These are phyloP conservation scores for Prunus salicina DNA, from an alignment of 306 rosid genomes.

Conservation along the genomic window DNA sequence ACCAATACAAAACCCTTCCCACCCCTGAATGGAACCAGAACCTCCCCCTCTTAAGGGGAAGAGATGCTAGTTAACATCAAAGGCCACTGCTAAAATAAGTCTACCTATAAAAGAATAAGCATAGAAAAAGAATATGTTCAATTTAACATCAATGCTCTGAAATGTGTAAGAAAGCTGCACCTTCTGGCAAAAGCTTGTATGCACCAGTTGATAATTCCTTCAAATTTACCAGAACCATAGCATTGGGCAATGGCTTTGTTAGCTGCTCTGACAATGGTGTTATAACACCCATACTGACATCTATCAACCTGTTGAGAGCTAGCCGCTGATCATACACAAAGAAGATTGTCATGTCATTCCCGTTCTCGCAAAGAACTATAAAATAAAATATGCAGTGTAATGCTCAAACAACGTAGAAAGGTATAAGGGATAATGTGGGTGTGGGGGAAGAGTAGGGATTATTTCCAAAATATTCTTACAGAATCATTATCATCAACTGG, in stretches of 20 bases:
- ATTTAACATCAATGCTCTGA: background rate
- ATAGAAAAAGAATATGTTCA: background rate
- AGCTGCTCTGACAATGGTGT: slow-evolving; percentile 93
- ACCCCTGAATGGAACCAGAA: background rate
- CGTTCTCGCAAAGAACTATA: slow-evolving; percentile 1
- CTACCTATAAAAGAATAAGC: background rate
- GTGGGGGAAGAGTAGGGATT: slow-evolving; percentile 7
- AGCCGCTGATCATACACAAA: slow-evolving; percentile 60
- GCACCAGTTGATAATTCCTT: slow-evolving; percentile 88
- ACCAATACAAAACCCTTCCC: background rate
- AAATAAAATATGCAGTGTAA: background rate
- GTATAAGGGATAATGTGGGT: background rate
- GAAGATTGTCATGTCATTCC: slow-evolving; percentile 17
- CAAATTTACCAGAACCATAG: slow-evolving; percentile 83
- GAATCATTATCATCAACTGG: slow-evolving; percentile 64
- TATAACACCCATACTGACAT: slow-evolving; percentile 86
- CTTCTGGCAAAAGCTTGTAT: slow-evolving; percentile 90
- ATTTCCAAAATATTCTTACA: slow-evolving; percentile 52
- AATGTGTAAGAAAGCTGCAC: slow-evolving; percentile 35
- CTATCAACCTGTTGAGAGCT: slow-evolving; percentile 85
- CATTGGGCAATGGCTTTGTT: slow-evolving; percentile 89
- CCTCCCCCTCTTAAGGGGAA: background rate
- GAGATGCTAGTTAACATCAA: background rate
- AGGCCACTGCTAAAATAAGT: background rate
- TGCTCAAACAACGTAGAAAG: background rate